These are phyloP conservation scores for Dactylis glomerata DNA, from an alignment of 176 grass and related monocot species.

Conservation along the genomic window DNA sequence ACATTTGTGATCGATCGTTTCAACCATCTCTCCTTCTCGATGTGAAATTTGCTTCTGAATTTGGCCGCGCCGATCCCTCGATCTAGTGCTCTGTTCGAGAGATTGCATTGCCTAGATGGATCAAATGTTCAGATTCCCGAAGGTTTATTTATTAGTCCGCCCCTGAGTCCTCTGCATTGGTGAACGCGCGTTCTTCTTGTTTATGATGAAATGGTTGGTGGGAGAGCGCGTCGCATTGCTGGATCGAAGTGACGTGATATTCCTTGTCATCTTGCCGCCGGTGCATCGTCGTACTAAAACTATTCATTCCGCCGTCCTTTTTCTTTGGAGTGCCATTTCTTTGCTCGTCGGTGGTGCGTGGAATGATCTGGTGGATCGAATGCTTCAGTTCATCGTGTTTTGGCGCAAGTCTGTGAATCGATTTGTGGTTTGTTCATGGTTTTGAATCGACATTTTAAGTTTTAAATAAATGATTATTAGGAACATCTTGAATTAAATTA, in stretches of 20 bases:
- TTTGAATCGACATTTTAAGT: neutral
- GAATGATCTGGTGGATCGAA: neutral
- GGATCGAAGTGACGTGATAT: conserved; percentile 50
- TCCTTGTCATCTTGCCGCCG: conserved; percentile 1
- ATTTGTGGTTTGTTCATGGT: neutral
- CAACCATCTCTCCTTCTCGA: neutral
- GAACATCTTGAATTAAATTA: conserved; percentile 24
- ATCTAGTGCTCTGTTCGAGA: neutral
- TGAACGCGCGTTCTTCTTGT: neutral
- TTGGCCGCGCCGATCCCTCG: neutral
- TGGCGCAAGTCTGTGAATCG: neutral
- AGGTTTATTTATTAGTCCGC: neutral
- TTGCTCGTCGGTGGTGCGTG: neutral
- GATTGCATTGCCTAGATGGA: conserved; percentile 20
- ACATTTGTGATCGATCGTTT: neutral
- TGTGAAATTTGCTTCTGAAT: neutral
- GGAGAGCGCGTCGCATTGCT: conserved; percentile 40
- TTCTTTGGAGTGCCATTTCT: neutral
- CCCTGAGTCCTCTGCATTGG: conserved; percentile 10
- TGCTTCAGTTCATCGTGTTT: conserved; percentile 1
- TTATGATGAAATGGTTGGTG: conserved; percentile 39
- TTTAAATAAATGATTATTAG: neutral
- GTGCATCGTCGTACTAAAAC: conserved; percentile 17
- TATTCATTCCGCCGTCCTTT: neutral
- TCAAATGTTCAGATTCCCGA: conserved; percentile 1